Base-by-base conservation (phyloP, 768 basidiomycete genomes). In the Leccinum broughii region DNA sequence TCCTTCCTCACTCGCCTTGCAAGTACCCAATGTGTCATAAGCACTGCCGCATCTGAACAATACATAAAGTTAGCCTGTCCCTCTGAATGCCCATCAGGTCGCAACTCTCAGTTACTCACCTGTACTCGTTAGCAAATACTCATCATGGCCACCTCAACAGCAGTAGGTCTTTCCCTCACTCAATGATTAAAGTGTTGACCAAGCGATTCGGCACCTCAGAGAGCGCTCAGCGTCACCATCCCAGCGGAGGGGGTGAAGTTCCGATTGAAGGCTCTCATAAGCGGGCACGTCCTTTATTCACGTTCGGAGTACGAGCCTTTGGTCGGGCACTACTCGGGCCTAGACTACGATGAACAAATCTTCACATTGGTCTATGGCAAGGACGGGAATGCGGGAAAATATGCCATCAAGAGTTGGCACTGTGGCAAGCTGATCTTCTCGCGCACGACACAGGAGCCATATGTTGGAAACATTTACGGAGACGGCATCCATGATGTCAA, bases 371-470 rank as follows among this genome's bases (percentile, higher is more conserved):
- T 58, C 32, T 14, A 51, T 10, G 59, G 59, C 3, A 44, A 51
- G 11, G n/a, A 28, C 9, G 24, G 35, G 3, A 56, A 41, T 22
- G 34, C 26, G 51, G 59, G 50, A 10, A n/a, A 20, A 2, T 60
- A 58, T 41, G 49, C 39, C 41, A 51, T 58, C 59, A 60, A 60
- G 32, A 60, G 56, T 56, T 60, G 59, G 56, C 24, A 28, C 4
- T 44, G 56, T 34, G 59, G 56, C 56, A 46, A 60, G 8, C 41
- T 60, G 4, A 14, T 52, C 24, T 56, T 14, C 32, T 60, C 51
- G 50, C 59, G 59, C 32, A 10, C 2, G 4, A 35, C 35, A 14
- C 0, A 2, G 35, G 6, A 37, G 14, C 35, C 35, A 1, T 14
- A 37, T 37, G 14, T 37, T 37, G 35, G 35, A 2, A 37, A 37